These are phyloP conservation scores for Microcos paniculata DNA, from an alignment of 345 rosid genomes.

Conservation along the genomic window DNA sequence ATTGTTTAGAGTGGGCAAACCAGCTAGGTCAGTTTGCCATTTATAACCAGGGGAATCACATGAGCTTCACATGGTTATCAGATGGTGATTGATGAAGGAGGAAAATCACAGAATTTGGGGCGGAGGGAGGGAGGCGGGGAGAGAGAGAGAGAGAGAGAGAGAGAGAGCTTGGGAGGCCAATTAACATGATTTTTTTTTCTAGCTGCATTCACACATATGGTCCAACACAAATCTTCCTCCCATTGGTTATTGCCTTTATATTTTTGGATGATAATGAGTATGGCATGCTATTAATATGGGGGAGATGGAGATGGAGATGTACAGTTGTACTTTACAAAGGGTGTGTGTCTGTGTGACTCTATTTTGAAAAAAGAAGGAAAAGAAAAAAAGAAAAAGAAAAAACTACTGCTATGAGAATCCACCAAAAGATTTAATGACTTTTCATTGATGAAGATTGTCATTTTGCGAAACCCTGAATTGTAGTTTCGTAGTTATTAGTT, in stretches of 20 bases:
- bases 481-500: background rate
- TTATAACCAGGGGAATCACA: slow-evolving; percentile 15
- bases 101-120: background rate
- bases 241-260: too few relatives aligned
- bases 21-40: slow-evolving; percentile 20
- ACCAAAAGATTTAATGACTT: background rate
- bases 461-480: background rate
- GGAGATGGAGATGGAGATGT: slow-evolving; percentile 15
- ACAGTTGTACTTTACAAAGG: background rate
- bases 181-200: too few relatives aligned
- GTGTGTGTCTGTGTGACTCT: background rate
- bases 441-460: background rate
- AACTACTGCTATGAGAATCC: background rate
- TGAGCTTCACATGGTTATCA: slow-evolving; percentile 26
- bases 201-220: too few relatives aligned
- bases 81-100: slow-evolving; percentile 21
- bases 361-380: background rate
- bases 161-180: too few relatives aligned
- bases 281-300: too few relatives aligned
- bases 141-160: too few relatives aligned
- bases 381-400: background rate
- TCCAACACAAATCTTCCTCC: too few relatives aligned
- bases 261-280: too few relatives aligned
- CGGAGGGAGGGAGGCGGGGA: too few relatives aligned
- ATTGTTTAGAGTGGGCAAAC: background rate